Percentiles rank a stretch among this genome's conserved stretches.
Conservation (phyloP, 169 alveolate genomes). For the Toxoplasma gondii region DNA sequence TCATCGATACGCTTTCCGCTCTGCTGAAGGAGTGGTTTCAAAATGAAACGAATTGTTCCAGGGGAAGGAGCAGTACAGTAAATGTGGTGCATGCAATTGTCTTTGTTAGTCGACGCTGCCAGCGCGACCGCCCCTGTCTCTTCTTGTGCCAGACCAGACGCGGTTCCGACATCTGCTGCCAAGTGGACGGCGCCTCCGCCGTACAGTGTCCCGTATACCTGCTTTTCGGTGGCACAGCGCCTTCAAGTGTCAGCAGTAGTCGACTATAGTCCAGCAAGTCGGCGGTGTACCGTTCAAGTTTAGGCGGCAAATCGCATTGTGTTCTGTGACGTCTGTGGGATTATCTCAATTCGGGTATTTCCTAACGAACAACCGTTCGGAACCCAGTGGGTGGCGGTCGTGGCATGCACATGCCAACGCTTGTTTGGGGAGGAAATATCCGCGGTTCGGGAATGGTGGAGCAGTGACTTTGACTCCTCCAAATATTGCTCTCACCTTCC, state of each 20-base stretch:
- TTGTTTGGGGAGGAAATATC: not conserved
- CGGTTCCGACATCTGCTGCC: not conserved
- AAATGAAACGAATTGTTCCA: no score
- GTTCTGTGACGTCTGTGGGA: not conserved
- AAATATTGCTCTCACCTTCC: not conserved
- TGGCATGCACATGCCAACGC: not conserved
- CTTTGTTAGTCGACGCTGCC: not conserved
- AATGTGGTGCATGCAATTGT: not conserved
- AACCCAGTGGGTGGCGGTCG: not conserved
- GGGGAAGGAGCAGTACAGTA: no score
- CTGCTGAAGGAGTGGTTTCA: no score
- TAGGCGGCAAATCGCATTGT: not conserved
- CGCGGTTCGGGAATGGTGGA: not conserved
- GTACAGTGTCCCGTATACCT: not conserved
- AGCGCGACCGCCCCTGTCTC: not conserved
- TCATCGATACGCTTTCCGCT: no score
- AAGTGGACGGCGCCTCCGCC: not conserved
- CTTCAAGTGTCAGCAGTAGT: not conserved
- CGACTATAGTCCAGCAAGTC: not conserved
- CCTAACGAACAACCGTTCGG: not conserved
- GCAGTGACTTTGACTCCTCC: not conserved
- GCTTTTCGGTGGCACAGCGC: not conserved
- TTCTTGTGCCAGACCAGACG: not conserved
- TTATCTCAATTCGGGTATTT: not conserved
- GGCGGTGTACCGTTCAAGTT: not conserved